Evolutionary conservation across 1,284 basidiomycete species (phyloP), one percentile per base, ranked within the genome.

Genomic region (Lignosus rhinocerotis): DNA sequence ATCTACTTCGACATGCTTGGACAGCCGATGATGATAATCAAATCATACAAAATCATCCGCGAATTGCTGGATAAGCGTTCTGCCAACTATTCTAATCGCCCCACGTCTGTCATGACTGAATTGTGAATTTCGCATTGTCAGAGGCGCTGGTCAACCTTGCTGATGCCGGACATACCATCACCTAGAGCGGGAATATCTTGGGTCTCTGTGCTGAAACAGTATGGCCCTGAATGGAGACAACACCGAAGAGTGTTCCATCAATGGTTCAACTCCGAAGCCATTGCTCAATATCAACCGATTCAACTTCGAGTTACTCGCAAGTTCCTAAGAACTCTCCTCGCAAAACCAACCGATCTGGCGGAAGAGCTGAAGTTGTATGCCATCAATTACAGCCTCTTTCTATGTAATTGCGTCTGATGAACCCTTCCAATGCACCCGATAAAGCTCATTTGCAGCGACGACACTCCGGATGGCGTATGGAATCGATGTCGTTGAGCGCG

Each of bases 41-140:
- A 63, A 30, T 59, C 74, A 5, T 78, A 77, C 0, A 75, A 80
- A 62, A 74, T 75, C 8, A 79, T 78, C 9, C 80, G 77, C 75
- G 80, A 82, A 61, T 68, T 83, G 9, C 70, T 83, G 19, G 82
- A 83, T 61, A 83, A 81, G 61, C 76, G 77, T 14, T 78, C 78
- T 5, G 75, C 77, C 14, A 78, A 78, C 8, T 82, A 82, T 63
- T 83, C 81, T 17, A 59, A 57, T 38, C 51, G 57, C 1, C 51
- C 57, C 6, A 14, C 17, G 11, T 52, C 59, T 16, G 34, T 53
- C 9, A 59, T 59, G 54, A 30, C 33, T 5, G 19, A 56, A 11
- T 32, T 62, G 61, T 62, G 41, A 14, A 54, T 53, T 25, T 25
- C 25, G 25, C 25, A 10, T 12, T 10, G 11, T 25, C 5, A 14